Evolutionary conservation across 495 filamentous ascomycete genomes (phyloP), one percentile per base, ranked within the genome.

Genomic region (Hypoxylon fuscum): DNA sequence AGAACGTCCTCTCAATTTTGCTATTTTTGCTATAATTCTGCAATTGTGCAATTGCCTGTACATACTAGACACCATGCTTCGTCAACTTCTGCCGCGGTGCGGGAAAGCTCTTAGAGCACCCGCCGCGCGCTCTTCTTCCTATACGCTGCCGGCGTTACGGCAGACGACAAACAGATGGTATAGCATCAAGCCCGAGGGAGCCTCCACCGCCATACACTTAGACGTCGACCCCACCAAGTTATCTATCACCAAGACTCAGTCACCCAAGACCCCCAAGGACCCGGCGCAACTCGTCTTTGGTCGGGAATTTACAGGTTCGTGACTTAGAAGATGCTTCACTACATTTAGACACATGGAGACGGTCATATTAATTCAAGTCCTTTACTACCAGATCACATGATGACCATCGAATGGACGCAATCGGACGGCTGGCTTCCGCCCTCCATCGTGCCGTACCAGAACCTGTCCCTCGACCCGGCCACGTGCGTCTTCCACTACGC

Each of bases 401-500:
- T 98, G 61, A 88, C 88, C 31, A 81, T 96, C 57, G 94, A 98
- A 84, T 98, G 95, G 95, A 92, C 90, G 20, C 87, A 93, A 48
- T 72, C 77, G 20, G 79, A 87, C 45, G 80, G 80, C 60, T 98
- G 95, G 95, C 82, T 87, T 22, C 72, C 86, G 5, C 90, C 95
- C 38, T 81, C 81, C 11, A 97, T 98, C 66, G 85, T 83, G 17
- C 95, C 95, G 12, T 98, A 98, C 81, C 93, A 97, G 76, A 96
- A 97, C 78, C 90, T 98, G 64, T 91, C 89, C 50, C 86, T 98
- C 53, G 96, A 98, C 74, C 95, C 95, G 21, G 92, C 95, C 5
- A 93, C 92, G 38, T 98, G 93, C 79, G 95, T 97, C 40, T 93
- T 98, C 79, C 95, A 98, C 83, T 98, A 98, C 76, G 95, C 90